These are phyloP conservation scores for Alternaria novae-zelandiae DNA, from an alignment of 2,329 filamentous ascomycete genomes.

Conservation along the genomic window DNA sequence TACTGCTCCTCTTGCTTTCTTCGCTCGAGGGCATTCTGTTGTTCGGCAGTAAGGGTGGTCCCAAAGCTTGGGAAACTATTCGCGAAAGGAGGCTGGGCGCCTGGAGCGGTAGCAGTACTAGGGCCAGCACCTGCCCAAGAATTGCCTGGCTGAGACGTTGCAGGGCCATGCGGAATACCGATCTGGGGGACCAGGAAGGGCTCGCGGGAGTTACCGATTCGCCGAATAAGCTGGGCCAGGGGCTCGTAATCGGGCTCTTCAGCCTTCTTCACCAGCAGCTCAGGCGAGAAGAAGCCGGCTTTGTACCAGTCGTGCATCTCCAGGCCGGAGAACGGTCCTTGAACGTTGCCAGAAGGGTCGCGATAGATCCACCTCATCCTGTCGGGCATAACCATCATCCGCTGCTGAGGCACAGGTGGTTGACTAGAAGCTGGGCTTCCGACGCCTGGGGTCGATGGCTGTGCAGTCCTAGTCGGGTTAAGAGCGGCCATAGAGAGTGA, in stretches of 20 bases:
- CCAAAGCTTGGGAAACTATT: constrained; percentile 96
- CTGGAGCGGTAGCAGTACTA: constrained; percentile 46
- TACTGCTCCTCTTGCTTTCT: constrained; percentile 98
- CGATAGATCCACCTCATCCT: constrained; percentile 99
- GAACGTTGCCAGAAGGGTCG: constrained; percentile 88
- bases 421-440: constrained; percentile 67
- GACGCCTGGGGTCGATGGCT: constrained; percentile 45
- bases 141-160: constrained; percentile 58
- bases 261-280: constrained; percentile 91
- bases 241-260: constrained; percentile 96
- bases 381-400: constrained; percentile 99
- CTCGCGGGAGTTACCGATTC: constrained; percentile 96
- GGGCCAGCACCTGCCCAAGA: constrained; percentile 51
- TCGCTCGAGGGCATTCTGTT: constrained; percentile 95
- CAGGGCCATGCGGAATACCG: constrained; percentile 86
- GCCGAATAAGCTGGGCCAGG: constrained; percentile 88
- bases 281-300: constrained; percentile 94
- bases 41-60: constrained; percentile 92
- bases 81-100: constrained; percentile 79
- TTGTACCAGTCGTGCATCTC: constrained; percentile 99
- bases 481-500: constrained; percentile 42
- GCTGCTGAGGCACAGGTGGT: constrained; percentile 71
- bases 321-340: constrained; percentile 92
- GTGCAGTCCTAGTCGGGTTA: constrained; percentile 42
- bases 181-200: constrained; percentile 98